Evolutionary conservation across 1,139 yeast species (phyloP).

Genomic region (Kluyveromyces sp.): DNA sequence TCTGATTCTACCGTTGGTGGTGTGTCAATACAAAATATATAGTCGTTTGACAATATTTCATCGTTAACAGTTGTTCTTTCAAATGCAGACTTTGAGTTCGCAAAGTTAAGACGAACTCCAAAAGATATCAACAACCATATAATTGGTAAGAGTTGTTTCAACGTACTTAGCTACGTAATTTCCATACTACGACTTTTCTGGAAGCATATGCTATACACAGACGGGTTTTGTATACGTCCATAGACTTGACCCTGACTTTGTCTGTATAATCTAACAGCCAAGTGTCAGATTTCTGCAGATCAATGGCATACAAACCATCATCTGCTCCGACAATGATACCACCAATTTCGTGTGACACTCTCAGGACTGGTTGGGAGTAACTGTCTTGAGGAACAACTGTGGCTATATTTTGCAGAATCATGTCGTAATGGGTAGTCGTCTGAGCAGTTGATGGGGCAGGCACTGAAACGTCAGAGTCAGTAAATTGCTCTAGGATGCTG

Average conservation of each 20-base stretch:
- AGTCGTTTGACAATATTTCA: no score
- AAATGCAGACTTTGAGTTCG: no score
- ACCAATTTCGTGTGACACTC: conserved; percentile 34
- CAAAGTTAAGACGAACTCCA: no score
- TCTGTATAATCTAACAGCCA: conserved; percentile 28
- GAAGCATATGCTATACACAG: conserved; percentile 7
- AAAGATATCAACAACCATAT: no score
- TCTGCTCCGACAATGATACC: conserved; percentile 71
- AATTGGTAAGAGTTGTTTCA: no score
- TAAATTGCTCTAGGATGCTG: conserved; percentile 9
- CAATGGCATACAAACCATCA: conserved; percentile 59
- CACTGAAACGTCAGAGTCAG: conserved; percentile 18
- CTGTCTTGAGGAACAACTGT: conserved; percentile 68
- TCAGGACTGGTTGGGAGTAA: conserved; percentile 49
- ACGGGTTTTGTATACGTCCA: conserved; percentile 29
- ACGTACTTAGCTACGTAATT: no score
- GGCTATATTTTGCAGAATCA: conserved; percentile 49
- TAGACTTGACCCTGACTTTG: conserved; percentile 45
- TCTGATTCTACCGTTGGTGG: no score
- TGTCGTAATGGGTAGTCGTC: conserved; percentile 31
- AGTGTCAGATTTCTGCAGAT: conserved; percentile 36
- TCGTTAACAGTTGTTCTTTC: no score
- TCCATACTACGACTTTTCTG: conserved; percentile 7
- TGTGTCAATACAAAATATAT: no score
- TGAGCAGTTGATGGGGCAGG: background rate